A percentile compares a stretch with the other conserved stretches of the same genome.
Conservation (phyloP, 192 early-diverging fungal genomes). For the Lobosporangium transversale region DNA sequence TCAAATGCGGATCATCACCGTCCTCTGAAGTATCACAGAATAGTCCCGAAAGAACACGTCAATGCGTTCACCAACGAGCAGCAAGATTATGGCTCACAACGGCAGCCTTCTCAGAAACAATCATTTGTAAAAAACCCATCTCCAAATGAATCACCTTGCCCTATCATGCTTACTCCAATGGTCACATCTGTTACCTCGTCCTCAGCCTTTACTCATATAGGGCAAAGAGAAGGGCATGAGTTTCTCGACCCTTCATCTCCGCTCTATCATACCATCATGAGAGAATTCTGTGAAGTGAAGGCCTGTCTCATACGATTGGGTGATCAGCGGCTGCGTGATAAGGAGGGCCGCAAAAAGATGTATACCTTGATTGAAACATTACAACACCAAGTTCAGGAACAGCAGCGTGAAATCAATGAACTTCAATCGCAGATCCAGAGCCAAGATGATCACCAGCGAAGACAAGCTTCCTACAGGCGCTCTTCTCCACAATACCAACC, state of each 20-base stretch:
- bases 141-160: neutral
- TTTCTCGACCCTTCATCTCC: neutral
- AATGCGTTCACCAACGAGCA: too few species aligned
- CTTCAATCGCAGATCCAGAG: constrained; percentile 16
- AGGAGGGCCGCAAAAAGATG: constrained; percentile 19
- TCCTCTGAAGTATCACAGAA: neutral
- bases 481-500: neutral
- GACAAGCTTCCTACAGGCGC: neutral
- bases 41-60: too few species aligned
- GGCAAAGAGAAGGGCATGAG: neutral
- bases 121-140: too few species aligned
- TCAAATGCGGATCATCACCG: too few species aligned
- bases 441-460: neutral
- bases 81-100: too few species aligned
- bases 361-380: constrained; percentile 22
- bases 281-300: constrained; percentile 26
- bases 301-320: constrained; percentile 20
- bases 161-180: neutral
- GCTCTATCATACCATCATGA: constrained; percentile 22
- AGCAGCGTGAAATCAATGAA: constrained; percentile 21
- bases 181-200: neutral
- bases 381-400: constrained; percentile 20
- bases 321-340: constrained; percentile 31
- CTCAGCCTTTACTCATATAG: too few species aligned
- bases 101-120: too few species aligned